Percentiles rank a stretch among this genome's conserved stretches.
Conservation (phyloP, 75 land plant species). For the Picea sitchensis region DNA sequence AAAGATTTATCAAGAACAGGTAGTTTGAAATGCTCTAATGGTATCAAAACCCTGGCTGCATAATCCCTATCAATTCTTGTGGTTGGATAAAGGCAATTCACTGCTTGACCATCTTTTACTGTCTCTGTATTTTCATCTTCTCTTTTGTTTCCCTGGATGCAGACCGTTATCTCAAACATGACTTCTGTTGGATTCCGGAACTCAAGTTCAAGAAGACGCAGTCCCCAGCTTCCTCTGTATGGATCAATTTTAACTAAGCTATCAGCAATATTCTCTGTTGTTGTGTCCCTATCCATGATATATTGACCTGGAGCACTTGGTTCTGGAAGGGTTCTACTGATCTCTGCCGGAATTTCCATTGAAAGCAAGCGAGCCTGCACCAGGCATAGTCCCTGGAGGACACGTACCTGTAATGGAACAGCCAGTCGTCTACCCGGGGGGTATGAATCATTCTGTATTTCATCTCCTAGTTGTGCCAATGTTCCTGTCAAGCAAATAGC, state of each 20-base stretch:
- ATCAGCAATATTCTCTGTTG: slow-evolving; percentile 21
- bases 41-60: slow-evolving; percentile 86
- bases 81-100: slow-evolving; percentile 50
- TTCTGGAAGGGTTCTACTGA: slow-evolving; percentile 56
- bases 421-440: slow-evolving; percentile 87
- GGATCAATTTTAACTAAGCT: slow-evolving; percentile 86
- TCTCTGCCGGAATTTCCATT: slow-evolving; percentile 94
- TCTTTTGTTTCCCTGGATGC: slow-evolving; percentile 37
- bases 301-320: slow-evolving; percentile 13
- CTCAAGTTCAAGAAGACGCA: slow-evolving; percentile 90
- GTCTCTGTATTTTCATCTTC: slow-evolving; percentile 18
- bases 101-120: slow-evolving; percentile 21
- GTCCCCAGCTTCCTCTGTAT: slow-evolving; percentile 93
- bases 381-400: slow-evolving; percentile 71
- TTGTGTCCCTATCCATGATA: neutral
- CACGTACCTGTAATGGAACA: slow-evolving; percentile 76
- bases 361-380: slow-evolving; percentile 92
- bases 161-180: slow-evolving; percentile 76
- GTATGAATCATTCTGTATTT: slow-evolving; percentile 7
- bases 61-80: slow-evolving; percentile 88
- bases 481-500: slow-evolving; percentile 36
- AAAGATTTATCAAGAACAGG: slow-evolving; percentile 81
- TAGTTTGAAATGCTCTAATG: slow-evolving; percentile 86
- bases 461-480: slow-evolving; percentile 22
- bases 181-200: slow-evolving; percentile 93